Base-by-base conservation (phyloP, 1,284 basidiomycete genomes). In the Pholiota adiposa region DNA sequence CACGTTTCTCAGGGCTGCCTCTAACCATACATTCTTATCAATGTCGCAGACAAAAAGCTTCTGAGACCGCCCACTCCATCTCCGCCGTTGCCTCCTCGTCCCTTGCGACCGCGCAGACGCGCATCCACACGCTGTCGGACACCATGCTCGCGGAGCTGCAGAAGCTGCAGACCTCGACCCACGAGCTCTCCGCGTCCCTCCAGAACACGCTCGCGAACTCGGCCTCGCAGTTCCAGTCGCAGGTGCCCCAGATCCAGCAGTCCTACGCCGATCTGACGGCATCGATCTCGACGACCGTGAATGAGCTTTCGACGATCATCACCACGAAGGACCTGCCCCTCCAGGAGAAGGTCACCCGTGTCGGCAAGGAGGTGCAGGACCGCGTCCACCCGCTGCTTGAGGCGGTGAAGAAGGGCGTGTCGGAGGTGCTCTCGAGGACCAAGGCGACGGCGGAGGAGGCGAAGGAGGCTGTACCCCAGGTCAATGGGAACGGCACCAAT, bases 51-150 rank as follows among this genome's bases (percentile, higher is more conserved):
- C 87, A 92, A 78, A 83, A 83, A 58, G 89, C 89, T 2, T 83
- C 83, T 1, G 83, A 85, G 44, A 88, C 86, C 23, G 87, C 89
- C n/a, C 80, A 86, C 27, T 77, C 79, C 51, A 82, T 93, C 67
- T 83, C 82, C 65, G 72, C 74, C 9, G 76, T 87, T 29, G 85
- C 87, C 19, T 79, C 86, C 0, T 79, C 81, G 8, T 83, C 85
- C 59, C 70, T 84, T 44, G 70, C 72, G 3, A 74, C 76, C 43
- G 83, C 84, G 7, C 84, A 87, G 63, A 69, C 77, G 38, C 75
- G 83, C 69, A 71, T 88, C 43, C 80, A 87, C 66, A 62, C 75
- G 2, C 81, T 90, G 36, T 87, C 86, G 50, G 83, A 88, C 60
- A 83, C 73, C 50, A 85, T 92, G 85, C 72, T 90, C 49, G 56